phyloP scores from a whole-genome alignment of 768 basidiomycete species.

The Pisolithus sp. region DNA sequence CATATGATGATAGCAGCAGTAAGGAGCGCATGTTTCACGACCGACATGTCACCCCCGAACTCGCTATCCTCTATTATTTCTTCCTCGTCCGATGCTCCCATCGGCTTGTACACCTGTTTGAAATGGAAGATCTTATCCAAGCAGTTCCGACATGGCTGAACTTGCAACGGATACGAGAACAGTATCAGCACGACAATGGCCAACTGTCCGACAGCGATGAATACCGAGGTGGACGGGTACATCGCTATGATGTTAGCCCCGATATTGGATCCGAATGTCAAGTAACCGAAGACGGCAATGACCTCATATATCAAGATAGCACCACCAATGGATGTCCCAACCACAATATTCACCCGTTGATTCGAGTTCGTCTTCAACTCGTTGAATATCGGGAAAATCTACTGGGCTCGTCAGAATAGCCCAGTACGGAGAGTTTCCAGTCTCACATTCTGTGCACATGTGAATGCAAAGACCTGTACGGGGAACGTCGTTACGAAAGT shows the following conservation, averaged over 20 bases:
- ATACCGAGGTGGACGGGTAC: conserved; percentile 85
- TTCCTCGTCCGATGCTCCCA: conserved; percentile 36
- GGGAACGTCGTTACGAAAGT: conserved; percentile 82
- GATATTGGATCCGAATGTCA: conserved; percentile 90
- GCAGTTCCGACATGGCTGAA: conserved; percentile 88
- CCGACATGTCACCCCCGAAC: conserved; percentile 50
- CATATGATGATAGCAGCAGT: conserved; percentile 58
- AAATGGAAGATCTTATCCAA: conserved; percentile 82
- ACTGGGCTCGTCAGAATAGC: conserved; percentile 4
- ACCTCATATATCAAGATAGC: conserved; percentile 83
- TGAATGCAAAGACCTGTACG: conserved; percentile 89
- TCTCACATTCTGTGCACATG: conserved; percentile 87
- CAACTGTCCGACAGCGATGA: conserved; percentile 88
- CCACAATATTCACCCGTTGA: conserved; percentile 77
- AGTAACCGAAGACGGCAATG: conserved; percentile 83
- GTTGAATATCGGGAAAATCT: conserved; percentile 94
- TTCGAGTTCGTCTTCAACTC: conserved; percentile 82
- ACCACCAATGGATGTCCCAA: conserved; percentile 79
- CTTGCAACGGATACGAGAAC: conserved; percentile 92
- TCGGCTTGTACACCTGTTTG: conserved; percentile 30
- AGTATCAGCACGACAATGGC: conserved; percentile 88
- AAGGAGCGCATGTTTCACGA: conserved; percentile 60
- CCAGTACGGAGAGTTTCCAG: not conserved
- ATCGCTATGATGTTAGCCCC: conserved; percentile 92
- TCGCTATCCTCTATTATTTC: conserved; percentile 52